A percentile compares a stretch with the other conserved stretches of the same genome.
Conservation (phyloP, 192 early-diverging fungal species). For the Dispira parvispora region DNA sequence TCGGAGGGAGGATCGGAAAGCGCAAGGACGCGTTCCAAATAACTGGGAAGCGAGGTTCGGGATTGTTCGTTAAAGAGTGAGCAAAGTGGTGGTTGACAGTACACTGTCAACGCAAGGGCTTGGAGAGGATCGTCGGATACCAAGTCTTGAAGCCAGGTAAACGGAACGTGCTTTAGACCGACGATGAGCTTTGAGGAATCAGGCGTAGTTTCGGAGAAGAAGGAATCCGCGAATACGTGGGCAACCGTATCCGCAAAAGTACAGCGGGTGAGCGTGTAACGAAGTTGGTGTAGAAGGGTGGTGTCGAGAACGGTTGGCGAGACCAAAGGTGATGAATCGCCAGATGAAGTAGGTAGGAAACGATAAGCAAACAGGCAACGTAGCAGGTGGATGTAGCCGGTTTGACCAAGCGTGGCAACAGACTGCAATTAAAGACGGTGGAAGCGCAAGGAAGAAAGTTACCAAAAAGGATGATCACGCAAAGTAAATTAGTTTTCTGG, state of each 20-base stretch:
- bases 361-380: neutral
- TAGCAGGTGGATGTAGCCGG: neutral
- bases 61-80: neutral
- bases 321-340: neutral
- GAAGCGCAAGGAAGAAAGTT: neutral
- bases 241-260: conserved; percentile 3
- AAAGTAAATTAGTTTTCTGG: too few species aligned
- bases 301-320: neutral
- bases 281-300: neutral
- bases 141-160: neutral
- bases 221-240: neutral
- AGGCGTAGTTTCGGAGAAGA: neutral
- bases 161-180: neutral
- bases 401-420: neutral
- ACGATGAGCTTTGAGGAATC: neutral
- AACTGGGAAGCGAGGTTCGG: neutral
- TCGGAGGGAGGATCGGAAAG: neutral
- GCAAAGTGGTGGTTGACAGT: neutral
- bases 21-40: neutral
- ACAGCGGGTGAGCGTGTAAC: neutral
- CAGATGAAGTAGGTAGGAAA: neutral
- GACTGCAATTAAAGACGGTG: neutral
- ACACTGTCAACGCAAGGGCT: conserved; percentile 1
- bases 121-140: conserved; percentile 10
- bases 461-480: neutral